Base-by-base conservation (phyloP, 306 rosid species). In the Ochetophila trinervis region DNA sequence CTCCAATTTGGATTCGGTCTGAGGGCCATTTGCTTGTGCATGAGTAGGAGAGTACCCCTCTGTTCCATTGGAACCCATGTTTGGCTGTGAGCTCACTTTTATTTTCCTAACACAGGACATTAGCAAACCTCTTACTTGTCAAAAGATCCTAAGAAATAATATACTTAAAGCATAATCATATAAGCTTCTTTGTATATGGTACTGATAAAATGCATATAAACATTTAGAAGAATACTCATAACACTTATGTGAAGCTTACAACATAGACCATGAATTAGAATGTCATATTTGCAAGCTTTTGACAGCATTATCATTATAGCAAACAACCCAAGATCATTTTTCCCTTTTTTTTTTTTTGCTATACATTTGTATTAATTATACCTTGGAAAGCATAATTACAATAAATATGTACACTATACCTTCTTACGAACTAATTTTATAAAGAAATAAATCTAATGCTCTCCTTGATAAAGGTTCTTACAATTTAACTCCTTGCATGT, bases 1-100 rank as follows among this genome's bases (percentile, higher is more conserved):
- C 70, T 94, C 99, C 73, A 94, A 74, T 68, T 85, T 94, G 24
- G 99, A 94, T 35, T 94, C 99, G 71, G 76, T 86, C 62, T 77
- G 95, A 27, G 91, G 73, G 60, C 97, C 90, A 52, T 83, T 81
- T 58, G 82, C 80, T 59, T 80, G 86, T 48, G 60, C 65, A 65
- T 65, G 76, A 77, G 21, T 66, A 48, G 83, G 40, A 83, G 76
- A 57, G 61, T 60, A 40, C 60, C 84, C 88, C 63, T 80, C 95
- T 27, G 66, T 65, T 27, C 30, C 73, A 68, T 65, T 82, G 22
- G 91, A 69, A 78, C 65, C 74, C 68, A 54, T 70, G 42, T 60
- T 73, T 44, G n/a, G 79, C 76, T 79, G 79, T 1, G 79, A 54
- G 45, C 67, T 74, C 35, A 83, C 91, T 60, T 83, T 86, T 65